Conservation (phyloP, 2,329 filamentous ascomycete species). For the Penicillium nordicum region DNA sequence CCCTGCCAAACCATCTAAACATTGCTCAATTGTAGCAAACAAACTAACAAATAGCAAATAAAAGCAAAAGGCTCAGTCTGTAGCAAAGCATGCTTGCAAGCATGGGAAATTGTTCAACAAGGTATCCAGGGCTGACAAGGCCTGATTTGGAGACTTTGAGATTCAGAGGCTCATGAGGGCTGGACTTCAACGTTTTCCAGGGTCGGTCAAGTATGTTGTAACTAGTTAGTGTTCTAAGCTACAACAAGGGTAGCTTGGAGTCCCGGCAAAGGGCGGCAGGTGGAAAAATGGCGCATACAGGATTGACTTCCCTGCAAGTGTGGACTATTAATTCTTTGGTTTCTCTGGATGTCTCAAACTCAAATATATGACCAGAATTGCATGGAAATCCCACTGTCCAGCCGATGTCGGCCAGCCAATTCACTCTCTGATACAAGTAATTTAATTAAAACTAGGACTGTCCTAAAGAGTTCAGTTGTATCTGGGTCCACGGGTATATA, state of each 20-base stretch:
- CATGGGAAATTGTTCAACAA: no score
- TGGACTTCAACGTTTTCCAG: not conserved
- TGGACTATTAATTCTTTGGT: not conserved
- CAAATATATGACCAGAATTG: not conserved
- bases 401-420: not conserved
- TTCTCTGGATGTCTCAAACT: not conserved
- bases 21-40: no score
- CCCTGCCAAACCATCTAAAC: no score
- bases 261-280: not conserved
- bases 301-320: not conserved
- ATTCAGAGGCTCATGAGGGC: no score
- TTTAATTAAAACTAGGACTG: not conserved
- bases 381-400: not conserved
- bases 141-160: no score
- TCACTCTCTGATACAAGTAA: not conserved
- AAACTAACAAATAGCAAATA: no score
- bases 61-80: no score
- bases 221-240: not conserved
- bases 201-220: not conserved
- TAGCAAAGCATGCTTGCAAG: no score
- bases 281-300: not conserved
- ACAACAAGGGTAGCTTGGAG: not conserved
- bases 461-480: not conserved
- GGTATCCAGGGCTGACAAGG: conserved; percentile 5
- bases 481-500: not conserved